These are phyloP conservation scores for Jatropha podagrica DNA, from an alignment of 441 rosid genomes.

Conservation along the genomic window DNA sequence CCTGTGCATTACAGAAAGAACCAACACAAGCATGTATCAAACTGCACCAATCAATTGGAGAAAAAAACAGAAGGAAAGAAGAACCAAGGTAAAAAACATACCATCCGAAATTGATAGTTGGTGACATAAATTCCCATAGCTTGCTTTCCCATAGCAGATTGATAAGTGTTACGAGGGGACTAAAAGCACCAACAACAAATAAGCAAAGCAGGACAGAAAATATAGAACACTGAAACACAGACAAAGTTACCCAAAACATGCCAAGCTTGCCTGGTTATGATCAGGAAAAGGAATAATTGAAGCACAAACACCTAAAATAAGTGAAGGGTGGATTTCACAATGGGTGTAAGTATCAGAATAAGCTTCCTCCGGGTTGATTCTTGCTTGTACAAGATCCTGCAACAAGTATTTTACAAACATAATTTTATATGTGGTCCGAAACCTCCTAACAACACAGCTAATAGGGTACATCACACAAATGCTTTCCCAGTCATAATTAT, in stretches of 20 bases:
- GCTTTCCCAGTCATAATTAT: constrained; percentile 1
- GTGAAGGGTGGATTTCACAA: constrained; percentile 98
- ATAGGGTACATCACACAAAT: not conserved
- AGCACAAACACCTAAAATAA: constrained; percentile 96
- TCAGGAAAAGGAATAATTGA: constrained; percentile 99
- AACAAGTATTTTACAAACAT: constrained; percentile 20
- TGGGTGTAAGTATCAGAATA: constrained; percentile 90
- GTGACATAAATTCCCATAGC: constrained; percentile 99
- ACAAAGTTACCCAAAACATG: constrained; percentile 11
- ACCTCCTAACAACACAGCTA: constrained; percentile 6
- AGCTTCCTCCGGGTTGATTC: constrained; percentile 74
- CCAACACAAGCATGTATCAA: not conserved
- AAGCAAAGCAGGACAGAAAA: constrained; percentile 6
- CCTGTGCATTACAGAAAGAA: constrained; percentile 44
- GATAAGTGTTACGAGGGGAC: constrained; percentile 99
- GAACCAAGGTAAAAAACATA: constrained; percentile 24
- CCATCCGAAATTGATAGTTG: constrained; percentile 97
- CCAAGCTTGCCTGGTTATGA: constrained; percentile 78
- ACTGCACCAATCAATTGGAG: not conserved
- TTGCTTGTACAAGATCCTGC: constrained; percentile 94
- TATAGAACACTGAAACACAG: not conserved
- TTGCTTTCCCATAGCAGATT: constrained; percentile 99
- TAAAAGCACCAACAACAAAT: constrained; percentile 34
- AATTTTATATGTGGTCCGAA: constrained; percentile 3
- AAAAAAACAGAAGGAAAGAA: not conserved